phyloP scores from a whole-genome alignment of 305 asterid genomes.

The Petunia hybrid region DNA sequence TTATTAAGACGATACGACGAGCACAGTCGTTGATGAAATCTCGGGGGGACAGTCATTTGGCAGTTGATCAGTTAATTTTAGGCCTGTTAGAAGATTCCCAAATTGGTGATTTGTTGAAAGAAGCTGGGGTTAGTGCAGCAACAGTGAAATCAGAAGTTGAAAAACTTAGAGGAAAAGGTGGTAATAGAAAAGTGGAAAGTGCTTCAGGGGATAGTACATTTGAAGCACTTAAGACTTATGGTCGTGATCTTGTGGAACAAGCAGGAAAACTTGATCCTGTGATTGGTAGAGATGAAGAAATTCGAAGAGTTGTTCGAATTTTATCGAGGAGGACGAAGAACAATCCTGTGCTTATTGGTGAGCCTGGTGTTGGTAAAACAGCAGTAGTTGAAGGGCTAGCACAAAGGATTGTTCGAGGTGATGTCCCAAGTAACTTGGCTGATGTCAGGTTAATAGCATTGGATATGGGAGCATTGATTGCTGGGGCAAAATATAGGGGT shows the following conservation, averaged over 20 bases:
- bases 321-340: conserved; percentile 89
- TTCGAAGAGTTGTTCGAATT: conserved; percentile 75
- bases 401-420: conserved; percentile 78
- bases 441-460: conserved; percentile 81
- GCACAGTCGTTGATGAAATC: conserved; percentile 83
- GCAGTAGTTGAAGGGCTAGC: conserved; percentile 93
- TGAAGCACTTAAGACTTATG: conserved; percentile 83
- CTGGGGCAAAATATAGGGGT: conserved; percentile 87
- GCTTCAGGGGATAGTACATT: conserved; percentile 81
- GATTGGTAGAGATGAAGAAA: conserved; percentile 88
- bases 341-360: conserved; percentile 88
- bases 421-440: conserved; percentile 56
- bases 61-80: conserved; percentile 83
- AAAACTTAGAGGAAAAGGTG: conserved; percentile 77
- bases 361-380: conserved; percentile 92
- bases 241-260: conserved; percentile 93
- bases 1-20: conserved; percentile 75
- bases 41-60: conserved; percentile 75
- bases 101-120: conserved; percentile 67
- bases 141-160: conserved; percentile 77
- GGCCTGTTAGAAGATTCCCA: conserved; percentile 91
- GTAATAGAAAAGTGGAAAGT: conserved; percentile 74
- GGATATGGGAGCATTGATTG: conserved; percentile 92
- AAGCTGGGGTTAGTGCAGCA: conserved; percentile 62
- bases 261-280: conserved; percentile 94